Percentiles rank a stretch among this genome's conserved stretches.
These are phyloP conservation scores for Hydnum rufescens DNA, from an alignment of 768 basidiomycete species.

Conservation along the genomic window DNA sequence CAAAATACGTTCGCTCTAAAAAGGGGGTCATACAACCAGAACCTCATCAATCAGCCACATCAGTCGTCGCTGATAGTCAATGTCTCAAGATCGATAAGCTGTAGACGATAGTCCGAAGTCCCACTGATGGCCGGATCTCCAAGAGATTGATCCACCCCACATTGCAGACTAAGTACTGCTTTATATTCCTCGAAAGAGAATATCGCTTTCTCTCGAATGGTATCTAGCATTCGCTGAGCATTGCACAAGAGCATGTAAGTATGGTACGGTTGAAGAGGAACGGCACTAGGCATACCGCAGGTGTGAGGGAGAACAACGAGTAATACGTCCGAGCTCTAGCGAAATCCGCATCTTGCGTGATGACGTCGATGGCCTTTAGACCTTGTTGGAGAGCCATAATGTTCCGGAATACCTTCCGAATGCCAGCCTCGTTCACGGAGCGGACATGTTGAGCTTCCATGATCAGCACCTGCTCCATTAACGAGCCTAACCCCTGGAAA, in stretches of 20 bases:
- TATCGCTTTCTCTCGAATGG: constrained; percentile 32
- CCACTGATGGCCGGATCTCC: neutral
- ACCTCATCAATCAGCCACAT: neutral
- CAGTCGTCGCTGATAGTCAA: neutral
- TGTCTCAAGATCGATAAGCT: neutral
- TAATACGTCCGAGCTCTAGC: constrained; percentile 65
- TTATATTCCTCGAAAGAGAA: constrained; percentile 91
- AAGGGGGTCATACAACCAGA: too few species aligned
- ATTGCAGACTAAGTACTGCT: constrained; percentile 73
- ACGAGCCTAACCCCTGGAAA: constrained; percentile 64
- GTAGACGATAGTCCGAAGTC: neutral
- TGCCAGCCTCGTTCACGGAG: constrained; percentile 49
- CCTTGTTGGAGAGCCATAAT: constrained; percentile 84
- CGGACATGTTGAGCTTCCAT: constrained; percentile 51
- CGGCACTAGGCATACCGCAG: constrained; percentile 34
- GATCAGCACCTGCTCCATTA: constrained; percentile 73
- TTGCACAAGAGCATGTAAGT: neutral
- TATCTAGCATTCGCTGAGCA: constrained; percentile 53
- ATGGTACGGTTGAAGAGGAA: neutral
- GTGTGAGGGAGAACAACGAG: constrained; percentile 49
- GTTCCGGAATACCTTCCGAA: constrained; percentile 75
- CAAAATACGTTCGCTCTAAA: too few species aligned
- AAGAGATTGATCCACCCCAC: constrained; percentile 43
- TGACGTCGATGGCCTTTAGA: constrained; percentile 45
- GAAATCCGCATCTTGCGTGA: constrained; percentile 46